Base-by-base conservation (phyloP, 805 yeast genomes). In the Jamesozyma piceae region DNA sequence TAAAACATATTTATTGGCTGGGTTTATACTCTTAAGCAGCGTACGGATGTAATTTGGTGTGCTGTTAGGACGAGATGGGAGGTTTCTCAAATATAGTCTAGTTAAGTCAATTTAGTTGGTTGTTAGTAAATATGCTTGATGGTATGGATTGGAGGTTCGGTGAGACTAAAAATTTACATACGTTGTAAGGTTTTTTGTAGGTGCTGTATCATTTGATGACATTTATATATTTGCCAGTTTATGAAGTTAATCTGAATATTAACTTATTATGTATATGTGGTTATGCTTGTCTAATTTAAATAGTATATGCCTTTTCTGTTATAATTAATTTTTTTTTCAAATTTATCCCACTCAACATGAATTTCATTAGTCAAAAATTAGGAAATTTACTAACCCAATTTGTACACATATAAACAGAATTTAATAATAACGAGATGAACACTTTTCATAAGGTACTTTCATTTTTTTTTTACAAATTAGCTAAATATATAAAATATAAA, bases 11-110 rank as follows among this genome's bases (percentile, higher is more conserved):
- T 32, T 33, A 35, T 54, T 56, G 9, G 37, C 21, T 14, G 48
- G 45, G 35, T 54, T 50, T 6, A 55, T 49, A 14, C 42, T 32
- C 20, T 42, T 43, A n/a, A 57, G 33, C 13, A 57, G 40, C 4
- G 44, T 5, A 26, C 52, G 48, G 10, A 41, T 49, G 42, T 46
- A 55, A 24, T 48, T 44, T 13, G 43, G 45, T 28, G 43, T 48
- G 27, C 53, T 49, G 21, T 46, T 43, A n/a, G 62, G 62, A 24
- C 60, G 46, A 9, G 42, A 42, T 8, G 62, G 60, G 28, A 54
- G 15, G 32, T 57, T 55, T 10, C 48, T 41, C 32, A 57, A 39
- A 37, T 54, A 45, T 15, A 57, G 38, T 5, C 56, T 39, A 13
- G 17, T n/a, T 19, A 11, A 21, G 6, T 17, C 8, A 19, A 11